Base-by-base conservation (phyloP, 1,284 basidiomycete genomes). In the Mycena citricolor region DNA sequence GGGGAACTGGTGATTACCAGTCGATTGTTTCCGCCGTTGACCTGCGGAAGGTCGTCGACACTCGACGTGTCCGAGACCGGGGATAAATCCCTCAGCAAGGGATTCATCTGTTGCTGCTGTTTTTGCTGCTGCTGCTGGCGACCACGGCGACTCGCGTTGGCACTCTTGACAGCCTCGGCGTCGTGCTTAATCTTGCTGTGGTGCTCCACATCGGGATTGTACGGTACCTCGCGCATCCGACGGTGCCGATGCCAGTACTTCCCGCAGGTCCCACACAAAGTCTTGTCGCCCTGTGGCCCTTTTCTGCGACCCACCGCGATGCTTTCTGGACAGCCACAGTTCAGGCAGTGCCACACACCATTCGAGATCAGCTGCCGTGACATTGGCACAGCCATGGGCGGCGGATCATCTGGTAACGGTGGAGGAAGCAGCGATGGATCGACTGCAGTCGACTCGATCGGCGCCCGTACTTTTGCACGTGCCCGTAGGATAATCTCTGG, bases 281-380 rank as follows among this genome's bases (percentile, higher is more conserved):
- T 87, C 66, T 93, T 92, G 59, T 91, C 85, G 20, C 94, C 92
- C 42, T 90, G 67, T 2, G 90, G 90, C 2, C 92, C 92, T 62
- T 94, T 94, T 54, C 89, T 73, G 51, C 86, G 71, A 8, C 90
- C 90, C 39, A 90, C 73, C 2, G 90, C 86, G 43, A 93, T 83
- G 53, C 68, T 79, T 60, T 90, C 91, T 0, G 92, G 91, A 59
- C 87, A 87, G 20, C 91, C 91, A 51, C 73, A 93, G 59, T 92
- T 92, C 33, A 86, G 90, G 63, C 91, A 94, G 66, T 91, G 89
- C 91, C 92, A 95, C 4, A 85, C 73, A 1, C 88, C 90, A 56
- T 91, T 47, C 71, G 64, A 11, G 69, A 62, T 44, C 70, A 68
- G 39, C 66, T 70, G 49, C 79, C 78, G 7, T n/a, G n/a, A n/a